Base-by-base conservation (phyloP, 768 basidiomycete genomes). In the Tephrocybe rancida region DNA sequence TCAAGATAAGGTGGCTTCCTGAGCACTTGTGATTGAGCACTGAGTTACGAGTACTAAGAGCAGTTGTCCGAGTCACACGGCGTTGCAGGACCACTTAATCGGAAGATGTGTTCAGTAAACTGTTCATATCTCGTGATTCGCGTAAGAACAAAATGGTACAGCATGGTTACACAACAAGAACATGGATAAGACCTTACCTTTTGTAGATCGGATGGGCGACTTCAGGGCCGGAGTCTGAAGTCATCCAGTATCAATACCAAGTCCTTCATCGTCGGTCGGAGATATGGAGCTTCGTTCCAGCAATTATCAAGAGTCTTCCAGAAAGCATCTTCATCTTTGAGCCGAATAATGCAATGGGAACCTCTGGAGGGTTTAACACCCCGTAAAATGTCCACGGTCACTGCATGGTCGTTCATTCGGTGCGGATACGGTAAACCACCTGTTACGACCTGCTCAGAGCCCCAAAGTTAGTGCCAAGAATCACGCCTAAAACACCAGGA, bases 321-420 rank as follows among this genome's bases (percentile, higher is more conserved):
- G 58, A 82, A 80, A 3, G 61, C 58, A 3, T 69, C 67, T 39
- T 70, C 66, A 7, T 72, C 64, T 18, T 67, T 61, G 18, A 68
- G 56, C 10, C 62, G 60, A n/a, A 72, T 61, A 13, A 67, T 58
- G 16, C 58, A 64, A 18, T 58, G 48, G 29, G 67, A 59, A 2
- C 71, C 73, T 24, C 71, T 66, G 13, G 73, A 73, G 0, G 83
- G 83, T 41, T 71, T 73, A 18, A 80, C 70, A 1, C 82, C 80
- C 5, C 81, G 71, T 27, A 84, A 54, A 32, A 85, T 80, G 44
- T 84, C 83, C 4, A 83, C 68, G 13, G 74, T 80, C 45, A 85
- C 82, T 30, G 81, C 76, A 34, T 79, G 75, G 52, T 85, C 83
- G 44, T 83, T 84, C 37, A 67, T 71, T 14, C 83, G 75, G 51